These are phyloP conservation scores for Metschnikowia lachancei DNA, from an alignment of 805 yeast genomes.

Conservation along the genomic window DNA sequence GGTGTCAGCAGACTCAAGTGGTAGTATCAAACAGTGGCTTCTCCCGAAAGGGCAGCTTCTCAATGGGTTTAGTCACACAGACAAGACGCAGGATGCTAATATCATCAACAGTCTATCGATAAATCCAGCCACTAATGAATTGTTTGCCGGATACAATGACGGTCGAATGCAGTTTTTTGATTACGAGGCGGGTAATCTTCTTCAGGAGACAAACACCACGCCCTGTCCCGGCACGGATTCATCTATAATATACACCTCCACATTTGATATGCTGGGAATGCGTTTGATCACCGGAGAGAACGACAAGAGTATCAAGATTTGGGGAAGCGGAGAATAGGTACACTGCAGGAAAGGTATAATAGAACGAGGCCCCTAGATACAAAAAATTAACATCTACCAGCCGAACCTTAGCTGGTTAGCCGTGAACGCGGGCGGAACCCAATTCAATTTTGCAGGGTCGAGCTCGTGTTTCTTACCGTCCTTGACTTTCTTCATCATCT, in stretches of 20 bases:
- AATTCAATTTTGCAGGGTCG: conserved; percentile 66
- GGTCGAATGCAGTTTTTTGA: conserved; percentile 78
- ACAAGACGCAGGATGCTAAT: conserved; percentile 29
- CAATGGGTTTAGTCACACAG: conserved; percentile 50
- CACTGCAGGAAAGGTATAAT: not conserved
- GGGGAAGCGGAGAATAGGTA: conserved; percentile 46
- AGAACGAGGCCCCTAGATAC: not conserved
- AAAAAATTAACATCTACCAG: conserved; percentile 51
- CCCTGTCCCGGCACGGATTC: conserved; percentile 70
- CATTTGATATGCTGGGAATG: conserved; percentile 77
- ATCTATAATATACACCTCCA: conserved; percentile 65
- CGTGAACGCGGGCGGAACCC: conserved; percentile 96
- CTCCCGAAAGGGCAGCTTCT: conserved; percentile 71
- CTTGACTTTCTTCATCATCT: conserved; percentile 46
- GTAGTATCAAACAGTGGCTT: conserved; percentile 73
- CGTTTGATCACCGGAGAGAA: conserved; percentile 83
- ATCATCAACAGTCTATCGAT: conserved; percentile 69
- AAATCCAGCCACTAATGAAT: conserved; percentile 56
- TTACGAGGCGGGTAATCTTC: conserved; percentile 64
- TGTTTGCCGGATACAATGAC: conserved; percentile 82
- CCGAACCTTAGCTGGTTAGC: conserved; percentile 96
- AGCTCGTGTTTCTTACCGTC: conserved; percentile 73
- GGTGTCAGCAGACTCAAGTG: conserved; percentile 78
- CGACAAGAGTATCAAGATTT: conserved; percentile 81
- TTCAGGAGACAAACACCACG: conserved; percentile 52